Evolutionary conservation across 2,329 filamentous ascomycete species (phyloP), one percentile per base, ranked within the genome.

Genomic region (Penicillium concentricum): DNA sequence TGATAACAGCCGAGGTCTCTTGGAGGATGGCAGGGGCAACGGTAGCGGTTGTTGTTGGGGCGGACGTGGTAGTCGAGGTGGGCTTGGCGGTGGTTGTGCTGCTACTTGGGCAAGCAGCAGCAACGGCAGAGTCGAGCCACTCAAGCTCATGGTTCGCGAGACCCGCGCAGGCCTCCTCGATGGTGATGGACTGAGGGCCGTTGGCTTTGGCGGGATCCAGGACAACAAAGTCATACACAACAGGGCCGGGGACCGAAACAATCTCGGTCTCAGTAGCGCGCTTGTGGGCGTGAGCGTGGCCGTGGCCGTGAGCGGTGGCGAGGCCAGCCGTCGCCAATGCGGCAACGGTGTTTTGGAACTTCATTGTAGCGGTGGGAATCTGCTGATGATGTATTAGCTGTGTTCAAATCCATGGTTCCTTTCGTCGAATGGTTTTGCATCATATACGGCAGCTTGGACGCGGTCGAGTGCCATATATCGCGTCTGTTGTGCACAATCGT

Each of bases 151-250:
- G 89, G 60, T 87, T 83, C 56, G 82, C 77, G 65, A 97, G 82
- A 62, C 91, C 91, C 54, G 84, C 72, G 76, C 88, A 82, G 52
- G 91, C 91, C 58, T 91, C 83, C 0, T 82, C 75, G 24, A 61
- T 52, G 52, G 58, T 58, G 54, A 73, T 67, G 22, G 53, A 9
- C 57, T 71, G 44, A 46, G 61, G 48, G 9, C 46, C 9, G 9
- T 51, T 56, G 32, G 48, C 15, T 58, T 82, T 76, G 51, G 80
- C 78, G 64, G 96, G 82, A 34, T 78, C 61, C 68, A 86, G 66
- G 59, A 87, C 88, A 59, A 88, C 84, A 52, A 92, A 78, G 71
- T 88, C 82, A 76, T 92, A 97, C 55, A 88, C 82, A 54, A 87
- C 84, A 64, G 87, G 82, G 41, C 82, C 84, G 39, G 82, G 78